Base-by-base conservation (phyloP, 176 grass and related monocot species). In the Phoenix roebelenii region DNA sequence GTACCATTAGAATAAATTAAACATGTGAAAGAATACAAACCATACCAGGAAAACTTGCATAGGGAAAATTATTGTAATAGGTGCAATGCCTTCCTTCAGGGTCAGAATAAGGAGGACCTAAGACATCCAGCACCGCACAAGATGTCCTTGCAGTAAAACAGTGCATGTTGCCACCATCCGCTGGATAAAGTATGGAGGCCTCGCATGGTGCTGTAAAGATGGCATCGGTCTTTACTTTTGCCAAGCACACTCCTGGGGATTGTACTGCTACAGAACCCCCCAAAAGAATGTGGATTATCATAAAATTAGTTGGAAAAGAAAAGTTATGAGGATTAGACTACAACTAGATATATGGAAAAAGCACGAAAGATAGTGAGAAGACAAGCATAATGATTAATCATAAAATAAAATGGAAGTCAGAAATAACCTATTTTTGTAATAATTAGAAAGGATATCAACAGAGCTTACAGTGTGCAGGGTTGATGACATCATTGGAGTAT, bases 61-160 rank as follows among this genome's bases (percentile, higher is more conserved):
- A 66, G 22, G 55, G 54, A 54, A 77, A 71, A 18, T 75, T 81
- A 5, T 62, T 79, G 67, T 85, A 89, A 51, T 82, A 72, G 15
- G 79, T 79, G 67, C 81, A 85, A 17, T 81, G 65, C 28, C 86
- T 74, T 54, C 74, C 85, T 51, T 79, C 75, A 16, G 65, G 66
- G 5, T 85, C 66, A 2, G 59, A 69, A 57, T 85, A 89, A 75
- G 86, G 86, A 56, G 86, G 86, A 18, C 71, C 77, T 28, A 85
- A 71, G 24, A 89, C 81, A 67, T 89, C 86, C 25, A 89, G 74
- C 57, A 89, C 66, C 3, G 78, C 86, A 85, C 86, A 89, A 25
- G 71, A 57, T 15, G 71, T 68, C 3, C 56, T 61, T 72, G 86
- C 82, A 1, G 78, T 85, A 57, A 90, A 90, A 63, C 86, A 72